Percentiles rank a stretch among this genome's conserved stretches.
These are phyloP conservation scores for Rhodamnia rubescens DNA, from an alignment of 345 rosid genomes.

Conservation along the genomic window DNA sequence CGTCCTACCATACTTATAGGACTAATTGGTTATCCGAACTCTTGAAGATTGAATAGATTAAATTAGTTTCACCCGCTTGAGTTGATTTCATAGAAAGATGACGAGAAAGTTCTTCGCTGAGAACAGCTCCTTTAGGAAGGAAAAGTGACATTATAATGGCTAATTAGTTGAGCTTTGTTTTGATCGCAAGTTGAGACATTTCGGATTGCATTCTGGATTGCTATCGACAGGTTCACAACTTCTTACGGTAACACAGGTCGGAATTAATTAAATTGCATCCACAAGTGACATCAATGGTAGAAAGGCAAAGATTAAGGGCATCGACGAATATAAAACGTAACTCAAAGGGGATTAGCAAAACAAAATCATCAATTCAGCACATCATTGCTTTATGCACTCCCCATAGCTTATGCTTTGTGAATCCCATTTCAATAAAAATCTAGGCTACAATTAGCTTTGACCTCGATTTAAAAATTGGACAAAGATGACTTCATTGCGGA, in stretches of 20 bases:
- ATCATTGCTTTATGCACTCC: not conserved
- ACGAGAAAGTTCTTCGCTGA: not conserved
- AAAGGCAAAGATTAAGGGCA: not conserved
- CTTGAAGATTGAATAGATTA: not conserved
- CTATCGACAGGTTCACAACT: not conserved
- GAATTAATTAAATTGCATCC: not conserved
- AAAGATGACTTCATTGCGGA: not conserved
- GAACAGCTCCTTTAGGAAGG: not conserved
- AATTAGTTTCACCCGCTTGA: not conserved
- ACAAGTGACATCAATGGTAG: not conserved
- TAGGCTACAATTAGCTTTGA: not conserved
- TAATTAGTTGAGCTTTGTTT: not conserved
- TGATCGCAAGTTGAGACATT: not conserved
- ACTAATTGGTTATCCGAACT: not conserved
- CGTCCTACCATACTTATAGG: not conserved
- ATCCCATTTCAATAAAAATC: not conserved
- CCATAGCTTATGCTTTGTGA: not conserved
- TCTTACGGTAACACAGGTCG: not conserved
- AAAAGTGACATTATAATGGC: not conserved
- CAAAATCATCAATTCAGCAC: not conserved
- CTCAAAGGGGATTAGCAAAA: not conserved
- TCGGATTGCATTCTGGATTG: not conserved
- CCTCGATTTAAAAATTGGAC: not conserved
- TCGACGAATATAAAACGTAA: not conserved
- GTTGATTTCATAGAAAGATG: not conserved